Percentiles rank a stretch among this genome's conserved stretches.
phyloP scores from a whole-genome alignment of 805 yeast species.

The Cyberlindnera saturnus region DNA sequence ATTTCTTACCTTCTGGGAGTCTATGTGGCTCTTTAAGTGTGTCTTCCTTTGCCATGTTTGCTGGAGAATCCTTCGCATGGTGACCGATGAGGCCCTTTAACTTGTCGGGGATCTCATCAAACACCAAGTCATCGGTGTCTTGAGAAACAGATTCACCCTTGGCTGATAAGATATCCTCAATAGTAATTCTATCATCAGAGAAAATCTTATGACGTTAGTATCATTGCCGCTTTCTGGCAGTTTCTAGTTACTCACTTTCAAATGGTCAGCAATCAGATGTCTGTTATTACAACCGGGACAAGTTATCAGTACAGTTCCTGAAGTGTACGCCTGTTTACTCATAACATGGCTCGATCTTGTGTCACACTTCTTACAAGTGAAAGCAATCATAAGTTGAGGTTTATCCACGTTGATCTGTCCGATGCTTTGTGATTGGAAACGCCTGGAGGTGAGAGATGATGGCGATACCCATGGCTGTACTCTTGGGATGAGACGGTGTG shows the following conservation, averaged over 20 bases:
- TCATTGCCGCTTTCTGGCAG: constrained; percentile 10
- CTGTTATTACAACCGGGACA: constrained; percentile 89
- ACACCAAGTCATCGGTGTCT: constrained; percentile 60
- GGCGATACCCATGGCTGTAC: no score
- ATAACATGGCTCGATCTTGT: constrained; percentile 84
- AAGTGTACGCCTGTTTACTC: constrained; percentile 84
- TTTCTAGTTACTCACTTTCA: constrained; percentile 35
- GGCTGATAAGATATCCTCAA: constrained; percentile 70
- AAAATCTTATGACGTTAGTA: constrained; percentile 46
- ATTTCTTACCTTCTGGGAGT: constrained; percentile 4
- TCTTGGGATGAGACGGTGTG: no score
- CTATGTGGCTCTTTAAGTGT: not conserved
- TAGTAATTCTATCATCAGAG: constrained; percentile 68
- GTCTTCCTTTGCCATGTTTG: constrained; percentile 16
- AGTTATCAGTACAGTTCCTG: constrained; percentile 81
- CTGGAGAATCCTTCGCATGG: constrained; percentile 64
- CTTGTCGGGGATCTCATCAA: constrained; percentile 60
- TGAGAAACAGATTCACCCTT: constrained; percentile 72
- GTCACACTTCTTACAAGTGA: constrained; percentile 85
- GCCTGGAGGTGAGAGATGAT: no score
- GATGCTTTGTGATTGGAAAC: constrained; percentile 2
- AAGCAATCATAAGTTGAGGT: constrained; percentile 80
- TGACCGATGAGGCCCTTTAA: constrained; percentile 49
- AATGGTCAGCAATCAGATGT: constrained; percentile 86
- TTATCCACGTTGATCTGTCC: constrained; percentile 52